Evolutionary conservation across 768 basidiomycete genomes (phyloP).

Genomic region (Mycena indigotica): DNA sequence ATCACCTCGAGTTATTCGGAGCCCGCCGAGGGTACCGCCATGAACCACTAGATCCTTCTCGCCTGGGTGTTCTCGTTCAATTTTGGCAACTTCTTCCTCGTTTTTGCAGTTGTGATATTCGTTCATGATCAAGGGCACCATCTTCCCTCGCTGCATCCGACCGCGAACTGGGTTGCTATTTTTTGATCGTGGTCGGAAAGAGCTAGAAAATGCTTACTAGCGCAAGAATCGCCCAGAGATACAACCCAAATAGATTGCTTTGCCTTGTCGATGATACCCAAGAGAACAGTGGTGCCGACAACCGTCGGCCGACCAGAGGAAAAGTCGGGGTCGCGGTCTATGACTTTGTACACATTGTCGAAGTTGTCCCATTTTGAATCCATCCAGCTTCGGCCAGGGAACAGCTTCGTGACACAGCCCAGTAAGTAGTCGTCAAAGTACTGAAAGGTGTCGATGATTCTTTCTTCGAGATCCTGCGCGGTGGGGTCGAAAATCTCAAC

Average conservation of each 20-base stretch:
- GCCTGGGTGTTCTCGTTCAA: slow-evolving; percentile 9
- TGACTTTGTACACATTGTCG: not conserved
- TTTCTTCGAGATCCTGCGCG: not conserved
- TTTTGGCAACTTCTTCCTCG: slow-evolving; percentile 5
- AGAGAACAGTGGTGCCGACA: slow-evolving; percentile 17
- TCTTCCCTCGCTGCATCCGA: slow-evolving; percentile 6
- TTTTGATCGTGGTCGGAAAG: not conserved
- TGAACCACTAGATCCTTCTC: not conserved
- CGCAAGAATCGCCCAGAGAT: slow-evolving; percentile 18
- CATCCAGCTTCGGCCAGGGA: slow-evolving; percentile 5
- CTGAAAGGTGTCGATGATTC: slow-evolving; percentile 8
- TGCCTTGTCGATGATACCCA: slow-evolving; percentile 16
- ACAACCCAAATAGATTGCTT: slow-evolving; percentile 13
- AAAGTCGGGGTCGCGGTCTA: slow-evolving; percentile 11
- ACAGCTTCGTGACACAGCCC: not conserved
- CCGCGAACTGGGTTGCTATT: slow-evolving; percentile 6
- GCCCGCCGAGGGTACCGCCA: not conserved
- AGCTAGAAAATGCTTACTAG: slow-evolving; percentile 1
- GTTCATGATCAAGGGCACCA: slow-evolving; percentile 3
- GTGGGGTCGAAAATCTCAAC: slow-evolving; percentile 6
- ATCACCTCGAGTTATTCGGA: slow-evolving; percentile 19
- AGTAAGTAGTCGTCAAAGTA: slow-evolving; percentile 13
- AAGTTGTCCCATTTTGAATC: slow-evolving; percentile 4
- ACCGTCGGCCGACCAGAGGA: slow-evolving; percentile 4
- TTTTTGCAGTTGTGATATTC: slow-evolving; percentile 10